Percentiles rank a stretch among this genome's conserved stretches.
Conservation (phyloP, 306 rosid genomes). For the Fagus sylvatica region DNA sequence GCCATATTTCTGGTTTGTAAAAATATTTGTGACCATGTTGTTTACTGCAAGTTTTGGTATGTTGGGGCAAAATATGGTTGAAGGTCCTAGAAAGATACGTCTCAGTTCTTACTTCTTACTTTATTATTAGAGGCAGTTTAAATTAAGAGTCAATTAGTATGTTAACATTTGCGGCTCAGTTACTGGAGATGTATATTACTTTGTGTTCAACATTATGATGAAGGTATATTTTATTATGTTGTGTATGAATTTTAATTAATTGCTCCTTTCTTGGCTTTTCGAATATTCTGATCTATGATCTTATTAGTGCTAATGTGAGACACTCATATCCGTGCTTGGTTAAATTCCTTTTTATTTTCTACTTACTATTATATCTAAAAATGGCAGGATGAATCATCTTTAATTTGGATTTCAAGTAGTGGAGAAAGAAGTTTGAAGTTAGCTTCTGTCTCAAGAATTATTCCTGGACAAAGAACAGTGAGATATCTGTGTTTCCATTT, state of each 20-base stretch:
- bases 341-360: slow-evolving; percentile 21
- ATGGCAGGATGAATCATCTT: slow-evolving; percentile 75
- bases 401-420: slow-evolving; percentile 86
- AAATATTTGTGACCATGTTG: background rate
- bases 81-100: too few relatives aligned
- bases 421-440: slow-evolving; percentile 84
- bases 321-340: background rate
- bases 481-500: slow-evolving; percentile 41
- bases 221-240: background rate
- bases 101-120: background rate
- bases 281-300: slow-evolving; percentile 7
- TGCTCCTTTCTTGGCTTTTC: slow-evolving; percentile 11
- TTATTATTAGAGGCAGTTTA: background rate
- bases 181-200: slow-evolving; percentile 8
- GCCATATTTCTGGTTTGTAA: background rate
- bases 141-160: too few relatives aligned
- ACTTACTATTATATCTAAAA: slow-evolving; percentile 26
- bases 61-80: too few relatives aligned
- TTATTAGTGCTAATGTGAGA: slow-evolving; percentile 7
- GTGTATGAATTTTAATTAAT: slow-evolving; percentile 4
- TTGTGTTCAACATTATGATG: slow-evolving; percentile 14
- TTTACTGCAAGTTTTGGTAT: background rate
- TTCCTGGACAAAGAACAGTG: slow-evolving; percentile 98
- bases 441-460: slow-evolving; percentile 80
- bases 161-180: slow-evolving; percentile 6